A percentile compares a stretch with the other conserved stretches of the same genome.
phyloP scores from a whole-genome alignment of 192 early-diverging fungal species.

The Geranomyces michiganensis region DNA sequence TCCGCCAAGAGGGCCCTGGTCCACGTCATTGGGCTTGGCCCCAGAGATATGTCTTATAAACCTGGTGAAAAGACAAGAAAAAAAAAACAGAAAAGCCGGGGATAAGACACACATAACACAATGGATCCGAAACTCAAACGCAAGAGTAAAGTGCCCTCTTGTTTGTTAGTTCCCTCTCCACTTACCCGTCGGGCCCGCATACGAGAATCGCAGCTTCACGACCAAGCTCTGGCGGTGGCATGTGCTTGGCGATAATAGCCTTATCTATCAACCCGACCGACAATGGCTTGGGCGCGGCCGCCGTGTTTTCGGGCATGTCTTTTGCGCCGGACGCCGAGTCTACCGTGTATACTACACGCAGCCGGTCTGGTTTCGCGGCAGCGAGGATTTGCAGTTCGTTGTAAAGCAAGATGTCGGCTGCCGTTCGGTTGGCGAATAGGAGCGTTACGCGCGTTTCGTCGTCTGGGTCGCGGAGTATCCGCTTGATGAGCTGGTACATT shows the following conservation, averaged over 20 bases:
- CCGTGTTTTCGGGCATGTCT: background rate
- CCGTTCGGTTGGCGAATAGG: slow-evolving; percentile 85
- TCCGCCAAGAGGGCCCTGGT: slow-evolving; percentile 81
- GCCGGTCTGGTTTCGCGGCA: slow-evolving; percentile 67
- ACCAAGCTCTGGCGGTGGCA: slow-evolving; percentile 40
- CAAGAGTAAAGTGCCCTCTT: no score
- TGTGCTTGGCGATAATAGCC: slow-evolving; percentile 45
- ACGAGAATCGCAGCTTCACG: slow-evolving; percentile 57
- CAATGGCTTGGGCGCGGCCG: no score
- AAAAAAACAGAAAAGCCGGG: no score
- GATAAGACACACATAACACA: no score
- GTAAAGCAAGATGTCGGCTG: slow-evolving; percentile 84
- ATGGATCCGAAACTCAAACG: no score
- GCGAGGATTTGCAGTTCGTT: slow-evolving; percentile 79
- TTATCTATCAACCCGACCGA: slow-evolving; percentile 47
- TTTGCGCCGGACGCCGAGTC: slow-evolving; percentile 54
- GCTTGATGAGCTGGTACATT: slow-evolving; percentile 91
- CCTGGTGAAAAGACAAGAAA: slow-evolving; percentile 11
- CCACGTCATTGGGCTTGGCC: slow-evolving; percentile 36
- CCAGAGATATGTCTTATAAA: slow-evolving; percentile 47
- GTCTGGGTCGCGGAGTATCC: slow-evolving; percentile 75
- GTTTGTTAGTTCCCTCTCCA: background rate
- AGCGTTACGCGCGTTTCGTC: slow-evolving; percentile 87
- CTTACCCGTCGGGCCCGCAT: slow-evolving; percentile 62
- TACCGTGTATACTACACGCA: slow-evolving; percentile 81